A percentile compares a stretch with the other conserved stretches of the same genome.
phyloP scores from a whole-genome alignment of 202 grass and related monocot species.

The Miscanthus sacchariflorus region DNA sequence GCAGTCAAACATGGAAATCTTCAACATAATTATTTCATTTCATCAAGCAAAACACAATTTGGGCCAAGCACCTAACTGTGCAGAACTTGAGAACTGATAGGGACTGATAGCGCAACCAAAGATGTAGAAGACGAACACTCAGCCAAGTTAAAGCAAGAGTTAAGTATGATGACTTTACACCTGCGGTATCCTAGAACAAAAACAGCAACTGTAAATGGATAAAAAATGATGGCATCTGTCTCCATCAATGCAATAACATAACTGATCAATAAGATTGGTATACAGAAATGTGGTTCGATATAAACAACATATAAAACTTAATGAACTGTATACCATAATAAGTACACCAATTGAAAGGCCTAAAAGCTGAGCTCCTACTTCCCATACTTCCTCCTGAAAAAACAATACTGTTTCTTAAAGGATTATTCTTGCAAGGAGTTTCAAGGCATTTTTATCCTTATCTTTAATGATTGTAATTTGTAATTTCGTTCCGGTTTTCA shows the following conservation, averaged over 20 bases:
- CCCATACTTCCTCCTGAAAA: constrained; percentile 99
- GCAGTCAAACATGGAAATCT: constrained; percentile 35
- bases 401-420: constrained; percentile 11
- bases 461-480: constrained; percentile 7
- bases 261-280: constrained; percentile 32
- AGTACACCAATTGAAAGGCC: constrained; percentile 74
- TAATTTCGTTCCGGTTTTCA: neutral
- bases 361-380: constrained; percentile 87
- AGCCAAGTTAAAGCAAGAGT: constrained; percentile 79
- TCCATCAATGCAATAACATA: constrained; percentile 34
- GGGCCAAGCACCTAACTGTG: constrained; percentile 87
- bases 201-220: constrained; percentile 31
- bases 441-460: neutral
- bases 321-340: constrained; percentile 67
- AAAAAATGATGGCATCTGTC: neutral
- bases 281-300: constrained; percentile 11
- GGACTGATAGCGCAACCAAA: constrained; percentile 89
- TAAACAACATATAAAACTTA: constrained; percentile 30
- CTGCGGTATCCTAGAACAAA: constrained; percentile 70
- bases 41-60: constrained; percentile 49
- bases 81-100: constrained; percentile 87
- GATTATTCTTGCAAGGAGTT: constrained; percentile 6
- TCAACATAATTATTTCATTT: constrained; percentile 35
- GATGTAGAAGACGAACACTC: constrained; percentile 76
- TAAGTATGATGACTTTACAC: constrained; percentile 76